Conservation (phyloP, 345 rosid genomes). For the Sonneratia caseolaris region DNA sequence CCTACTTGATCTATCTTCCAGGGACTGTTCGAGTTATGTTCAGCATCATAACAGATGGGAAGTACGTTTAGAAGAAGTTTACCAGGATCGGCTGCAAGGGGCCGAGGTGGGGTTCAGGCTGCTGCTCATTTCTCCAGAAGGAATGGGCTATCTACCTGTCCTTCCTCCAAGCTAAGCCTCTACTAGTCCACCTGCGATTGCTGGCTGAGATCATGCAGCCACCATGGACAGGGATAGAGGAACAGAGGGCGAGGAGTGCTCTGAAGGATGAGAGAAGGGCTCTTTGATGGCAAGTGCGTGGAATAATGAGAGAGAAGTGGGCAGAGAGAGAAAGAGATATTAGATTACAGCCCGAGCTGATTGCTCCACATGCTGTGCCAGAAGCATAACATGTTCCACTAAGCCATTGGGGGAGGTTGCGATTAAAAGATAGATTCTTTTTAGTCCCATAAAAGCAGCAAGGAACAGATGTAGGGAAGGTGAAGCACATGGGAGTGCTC, state of each 20-base stretch:
- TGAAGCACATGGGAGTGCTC: constrained; percentile 50
- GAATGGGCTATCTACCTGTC: neutral
- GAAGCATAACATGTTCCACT: neutral
- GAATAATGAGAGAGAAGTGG: constrained; percentile 1
- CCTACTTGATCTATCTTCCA: neutral
- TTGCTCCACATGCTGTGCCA: constrained; percentile 5
- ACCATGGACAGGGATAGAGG: neutral
- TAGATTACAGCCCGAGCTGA: neutral
- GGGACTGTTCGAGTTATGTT: neutral
- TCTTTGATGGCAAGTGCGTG: neutral
- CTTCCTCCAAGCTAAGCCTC: neutral
- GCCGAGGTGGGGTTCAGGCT: constrained; percentile 1
- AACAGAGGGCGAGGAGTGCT: neutral
- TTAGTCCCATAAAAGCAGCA: constrained; percentile 16
- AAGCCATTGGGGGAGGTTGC: neutral
- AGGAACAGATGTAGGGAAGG: constrained; percentile 25
- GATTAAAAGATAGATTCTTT: constrained; percentile 12
- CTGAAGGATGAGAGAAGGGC: neutral
- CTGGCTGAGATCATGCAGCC: neutral
- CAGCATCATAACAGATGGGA: neutral
- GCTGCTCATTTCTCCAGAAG: neutral
- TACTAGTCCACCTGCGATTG: too few species aligned
- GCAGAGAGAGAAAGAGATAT: neutral
- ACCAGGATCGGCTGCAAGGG: constrained; percentile 38
- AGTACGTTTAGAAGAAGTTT: neutral